phyloP scores from a whole-genome alignment of 2,329 filamentous ascomycete species.

The Chrysoporthe deuterocubensis region DNA sequence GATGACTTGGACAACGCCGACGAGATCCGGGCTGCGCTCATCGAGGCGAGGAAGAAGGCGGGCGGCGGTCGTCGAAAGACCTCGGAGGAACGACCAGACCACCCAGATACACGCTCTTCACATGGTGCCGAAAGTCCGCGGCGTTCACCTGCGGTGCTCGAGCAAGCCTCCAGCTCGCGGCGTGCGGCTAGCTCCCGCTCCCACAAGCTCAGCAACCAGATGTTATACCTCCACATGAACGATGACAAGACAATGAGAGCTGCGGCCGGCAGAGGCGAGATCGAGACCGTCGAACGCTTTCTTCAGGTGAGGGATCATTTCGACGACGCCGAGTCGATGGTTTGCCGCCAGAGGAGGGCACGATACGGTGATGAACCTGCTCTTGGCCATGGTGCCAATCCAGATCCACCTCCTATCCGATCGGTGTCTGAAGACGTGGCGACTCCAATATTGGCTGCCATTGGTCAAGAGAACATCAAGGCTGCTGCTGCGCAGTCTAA shows the following conservation, averaged over 20 bases:
- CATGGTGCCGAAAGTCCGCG: slow-evolving; percentile 62
- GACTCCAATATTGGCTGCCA: slow-evolving; percentile 92
- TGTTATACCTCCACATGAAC: slow-evolving; percentile 63
- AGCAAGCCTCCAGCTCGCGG: slow-evolving; percentile 42
- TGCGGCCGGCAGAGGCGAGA: slow-evolving; percentile 64
- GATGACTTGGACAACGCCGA: slow-evolving; percentile 76
- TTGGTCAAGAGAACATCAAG: slow-evolving; percentile 84
- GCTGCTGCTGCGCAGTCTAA: slow-evolving; percentile 75
- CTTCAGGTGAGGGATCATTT: slow-evolving; percentile 63
- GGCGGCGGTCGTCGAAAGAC: slow-evolving; percentile 58
- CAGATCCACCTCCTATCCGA: slow-evolving; percentile 70
- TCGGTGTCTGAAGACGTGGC: slow-evolving; percentile 68
- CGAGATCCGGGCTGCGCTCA: slow-evolving; percentile 73
- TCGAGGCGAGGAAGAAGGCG: slow-evolving; percentile 61
- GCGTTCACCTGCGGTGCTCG: slow-evolving; percentile 53
- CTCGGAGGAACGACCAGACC: slow-evolving; percentile 60
- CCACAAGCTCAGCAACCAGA: slow-evolving; percentile 67
- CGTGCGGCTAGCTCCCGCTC: slow-evolving; percentile 61
- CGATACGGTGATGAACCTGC: slow-evolving; percentile 80
- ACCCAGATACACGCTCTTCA: slow-evolving; percentile 48
- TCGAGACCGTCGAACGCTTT: slow-evolving; percentile 64
- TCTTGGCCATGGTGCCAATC: slow-evolving; percentile 68
- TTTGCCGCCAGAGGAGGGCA: slow-evolving; percentile 90
- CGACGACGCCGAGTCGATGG: slow-evolving; percentile 83
- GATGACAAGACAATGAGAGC: slow-evolving; percentile 64